Percentiles rank a stretch among this genome's conserved stretches.
Conservation (phyloP, 2,329 filamentous ascomycete species). For the Penicillium occitanis region DNA sequence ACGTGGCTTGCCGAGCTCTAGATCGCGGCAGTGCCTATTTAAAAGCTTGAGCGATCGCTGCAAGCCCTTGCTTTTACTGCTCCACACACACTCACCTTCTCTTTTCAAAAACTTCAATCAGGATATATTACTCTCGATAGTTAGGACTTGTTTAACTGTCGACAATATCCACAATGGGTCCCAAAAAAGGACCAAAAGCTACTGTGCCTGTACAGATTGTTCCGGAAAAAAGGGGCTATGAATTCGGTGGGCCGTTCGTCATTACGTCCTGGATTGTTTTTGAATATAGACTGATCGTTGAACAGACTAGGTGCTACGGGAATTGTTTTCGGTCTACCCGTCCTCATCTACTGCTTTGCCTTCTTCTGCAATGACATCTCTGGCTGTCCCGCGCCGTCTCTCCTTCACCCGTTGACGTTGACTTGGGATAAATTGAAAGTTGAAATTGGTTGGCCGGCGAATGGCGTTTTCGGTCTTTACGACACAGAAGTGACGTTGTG, state of each 20-base stretch:
- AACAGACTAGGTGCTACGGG: slow-evolving; percentile 69
- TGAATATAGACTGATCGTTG: slow-evolving; percentile 20
- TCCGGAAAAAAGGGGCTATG: slow-evolving; percentile 47
- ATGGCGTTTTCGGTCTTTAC: slow-evolving; percentile 68
- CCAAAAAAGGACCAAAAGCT: slow-evolving; percentile 35
- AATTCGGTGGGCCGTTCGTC: slow-evolving; percentile 50
- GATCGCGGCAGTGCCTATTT: slow-evolving; percentile 15
- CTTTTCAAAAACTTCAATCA: background rate
- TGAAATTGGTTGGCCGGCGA: slow-evolving; percentile 76
- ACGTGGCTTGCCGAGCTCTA: slow-evolving; percentile 19
- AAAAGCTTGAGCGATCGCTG: background rate
- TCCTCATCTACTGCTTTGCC: slow-evolving; percentile 73
- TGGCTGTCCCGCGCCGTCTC: slow-evolving; percentile 82
- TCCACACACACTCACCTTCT: background rate
- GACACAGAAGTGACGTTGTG: slow-evolving; percentile 69
- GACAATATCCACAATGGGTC: slow-evolving; percentile 16
- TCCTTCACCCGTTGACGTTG: slow-evolving; percentile 70
- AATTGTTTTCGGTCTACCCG: slow-evolving; percentile 77
- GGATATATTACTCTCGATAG: background rate
- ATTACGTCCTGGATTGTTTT: background rate
- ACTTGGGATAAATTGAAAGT: slow-evolving; percentile 70
- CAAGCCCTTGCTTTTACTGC: slow-evolving; percentile 17
- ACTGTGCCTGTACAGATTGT: slow-evolving; percentile 36
- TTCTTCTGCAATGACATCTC: slow-evolving; percentile 92
- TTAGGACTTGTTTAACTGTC: background rate